These are phyloP conservation scores for Colletotrichum echinochloae DNA, from an alignment of 2,329 filamentous ascomycete genomes.

Conservation along the genomic window DNA sequence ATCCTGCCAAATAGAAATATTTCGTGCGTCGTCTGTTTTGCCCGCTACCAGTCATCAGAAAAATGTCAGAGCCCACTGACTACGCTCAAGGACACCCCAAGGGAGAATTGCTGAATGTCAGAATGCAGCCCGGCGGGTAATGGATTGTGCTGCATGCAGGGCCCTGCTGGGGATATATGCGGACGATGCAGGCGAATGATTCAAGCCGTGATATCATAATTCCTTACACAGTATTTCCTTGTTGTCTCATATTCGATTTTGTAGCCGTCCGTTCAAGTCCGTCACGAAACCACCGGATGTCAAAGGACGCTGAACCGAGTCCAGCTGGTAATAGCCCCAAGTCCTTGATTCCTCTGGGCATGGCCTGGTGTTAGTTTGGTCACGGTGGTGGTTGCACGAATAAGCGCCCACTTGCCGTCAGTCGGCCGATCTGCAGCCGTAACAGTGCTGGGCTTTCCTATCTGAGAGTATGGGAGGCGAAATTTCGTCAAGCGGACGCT, in stretches of 20 bases:
- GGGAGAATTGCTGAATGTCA: conserved; percentile 30
- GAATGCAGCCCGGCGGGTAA: conserved; percentile 29
- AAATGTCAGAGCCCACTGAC: background rate
- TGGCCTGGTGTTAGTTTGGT: conserved; percentile 16
- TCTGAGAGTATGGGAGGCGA: conserved; percentile 7
- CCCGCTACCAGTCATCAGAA: background rate
- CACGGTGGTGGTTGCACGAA: conserved; percentile 29
- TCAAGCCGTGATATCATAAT: conserved; percentile 24
- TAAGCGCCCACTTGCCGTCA: conserved; percentile 35
- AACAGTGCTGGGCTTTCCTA: conserved; percentile 23
- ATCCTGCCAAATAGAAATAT: conserved; percentile 4
- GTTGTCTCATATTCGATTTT: background rate
- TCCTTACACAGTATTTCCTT: conserved; percentile 1
- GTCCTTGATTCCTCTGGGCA: conserved; percentile 29
- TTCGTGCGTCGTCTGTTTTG: background rate
- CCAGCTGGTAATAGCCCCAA: conserved; percentile 14
- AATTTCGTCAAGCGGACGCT: background rate
- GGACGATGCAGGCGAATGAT: conserved; percentile 22
- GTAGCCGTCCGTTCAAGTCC: conserved; percentile 27
- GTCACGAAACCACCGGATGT: conserved; percentile 30
- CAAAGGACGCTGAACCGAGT: conserved; percentile 26
- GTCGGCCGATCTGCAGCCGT: conserved; percentile 33
- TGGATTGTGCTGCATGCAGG: conserved; percentile 30
- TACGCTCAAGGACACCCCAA: background rate
- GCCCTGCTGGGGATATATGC: conserved; percentile 18